Percentiles rank a stretch among this genome's conserved stretches.
Evolutionary conservation across 495 filamentous ascomycete genomes (phyloP).

Genomic region (Aspergillus sclerotiicarbonarius): DNA sequence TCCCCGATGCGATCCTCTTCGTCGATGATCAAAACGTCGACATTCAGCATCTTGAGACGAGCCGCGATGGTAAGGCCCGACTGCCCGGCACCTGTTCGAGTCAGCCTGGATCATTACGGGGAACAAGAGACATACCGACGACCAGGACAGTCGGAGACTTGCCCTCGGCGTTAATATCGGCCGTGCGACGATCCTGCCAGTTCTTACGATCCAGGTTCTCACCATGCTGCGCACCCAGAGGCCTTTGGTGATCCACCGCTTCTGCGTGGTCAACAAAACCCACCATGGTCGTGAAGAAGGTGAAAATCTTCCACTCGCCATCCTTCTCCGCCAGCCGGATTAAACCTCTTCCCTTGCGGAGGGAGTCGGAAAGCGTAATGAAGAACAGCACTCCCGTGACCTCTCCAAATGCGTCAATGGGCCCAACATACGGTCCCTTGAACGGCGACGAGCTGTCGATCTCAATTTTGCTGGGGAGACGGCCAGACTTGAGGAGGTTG

Average conservation of each 20-base stretch:
- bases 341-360: conserved; percentile 55
- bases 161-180: conserved; percentile 50
- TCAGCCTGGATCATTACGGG: neutral
- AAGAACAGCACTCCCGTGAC: conserved; percentile 54
- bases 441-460: conserved; percentile 47
- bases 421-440: conserved; percentile 44
- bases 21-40: conserved; percentile 66
- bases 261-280: conserved; percentile 52
- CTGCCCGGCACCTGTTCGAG: conserved; percentile 47
- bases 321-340: conserved; percentile 50
- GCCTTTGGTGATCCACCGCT: conserved; percentile 29
- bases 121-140: conserved; percentile 50
- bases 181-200: conserved; percentile 64
- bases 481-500: conserved; percentile 41
- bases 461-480: conserved; percentile 42
- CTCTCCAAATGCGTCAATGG: conserved; percentile 49
- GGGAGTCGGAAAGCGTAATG: conserved; percentile 42
- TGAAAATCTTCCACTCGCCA: conserved; percentile 63
- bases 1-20: conserved; percentile 65
- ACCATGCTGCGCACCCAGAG: conserved; percentile 51
- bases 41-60: conserved; percentile 67
- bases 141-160: conserved; percentile 63
- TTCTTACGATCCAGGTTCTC: conserved; percentile 53
- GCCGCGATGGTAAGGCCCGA: conserved; percentile 61
- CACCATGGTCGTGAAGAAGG: conserved; percentile 55